Conservation (phyloP, 139 green algal genomes). For the Desmodesmus armatus region DNA sequence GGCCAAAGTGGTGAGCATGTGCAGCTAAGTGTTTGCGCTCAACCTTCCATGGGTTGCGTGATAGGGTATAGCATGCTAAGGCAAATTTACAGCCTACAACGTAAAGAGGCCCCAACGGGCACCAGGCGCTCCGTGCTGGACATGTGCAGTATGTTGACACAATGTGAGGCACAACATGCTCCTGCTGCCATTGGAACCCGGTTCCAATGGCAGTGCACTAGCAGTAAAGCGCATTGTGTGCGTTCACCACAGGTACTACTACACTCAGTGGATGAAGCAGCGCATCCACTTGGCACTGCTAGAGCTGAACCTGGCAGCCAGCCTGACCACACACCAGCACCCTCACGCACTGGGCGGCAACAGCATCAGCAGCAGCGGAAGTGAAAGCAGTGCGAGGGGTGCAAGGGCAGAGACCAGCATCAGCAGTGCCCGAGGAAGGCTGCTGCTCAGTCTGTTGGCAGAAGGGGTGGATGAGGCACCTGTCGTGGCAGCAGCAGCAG, state of each 20-base stretch:
- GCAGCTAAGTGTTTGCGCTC: neutral
- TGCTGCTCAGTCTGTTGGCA: neutral
- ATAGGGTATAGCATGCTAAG: neutral
- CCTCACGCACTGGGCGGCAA: neutral
- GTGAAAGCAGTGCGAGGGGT: neutral
- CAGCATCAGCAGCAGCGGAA: conserved; percentile 17
- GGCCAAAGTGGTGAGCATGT: conserved; percentile 20
- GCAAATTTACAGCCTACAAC: neutral
- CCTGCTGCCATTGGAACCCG: no score
- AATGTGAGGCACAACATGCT: neutral
- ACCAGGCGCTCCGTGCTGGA: neutral
- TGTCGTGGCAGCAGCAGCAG: conserved; percentile 15
- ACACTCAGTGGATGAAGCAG: conserved; percentile 38
- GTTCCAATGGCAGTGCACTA: no score
- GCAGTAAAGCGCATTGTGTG: no score
- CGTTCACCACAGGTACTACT: conserved; percentile 35
- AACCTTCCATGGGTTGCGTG: neutral
- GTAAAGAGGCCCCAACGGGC: neutral
- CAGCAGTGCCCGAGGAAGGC: neutral
- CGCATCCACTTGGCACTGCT: conserved; percentile 25
- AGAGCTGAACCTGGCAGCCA: neutral
- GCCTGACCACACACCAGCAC: neutral
- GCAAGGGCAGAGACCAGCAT: neutral
- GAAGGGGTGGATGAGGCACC: neutral
- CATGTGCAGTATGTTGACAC: neutral